These are phyloP conservation scores for Alternaria postmessia DNA, from an alignment of 2,329 filamentous ascomycete genomes.

Conservation along the genomic window DNA sequence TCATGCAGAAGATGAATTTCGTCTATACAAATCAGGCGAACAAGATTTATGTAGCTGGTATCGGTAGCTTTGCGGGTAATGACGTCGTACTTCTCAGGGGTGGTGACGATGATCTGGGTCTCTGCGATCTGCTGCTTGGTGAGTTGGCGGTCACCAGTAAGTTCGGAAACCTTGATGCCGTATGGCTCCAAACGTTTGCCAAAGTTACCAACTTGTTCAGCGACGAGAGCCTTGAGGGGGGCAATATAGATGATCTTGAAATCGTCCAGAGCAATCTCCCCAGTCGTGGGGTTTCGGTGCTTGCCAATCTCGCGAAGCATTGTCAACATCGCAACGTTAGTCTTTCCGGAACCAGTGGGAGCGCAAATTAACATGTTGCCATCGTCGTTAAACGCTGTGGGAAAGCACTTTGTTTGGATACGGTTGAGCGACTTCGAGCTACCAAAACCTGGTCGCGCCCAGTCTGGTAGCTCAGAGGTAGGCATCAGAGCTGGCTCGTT, in stretches of 20 bases:
- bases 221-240: conserved; percentile 91
- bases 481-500: conserved; percentile 79
- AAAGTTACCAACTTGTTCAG: conserved; percentile 98
- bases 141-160: conserved; percentile 96
- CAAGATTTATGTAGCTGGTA: conserved; percentile 95
- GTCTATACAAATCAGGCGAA: conserved; percentile 94
- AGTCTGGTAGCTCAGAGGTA: conserved; percentile 88
- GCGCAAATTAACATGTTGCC: conserved; percentile 98
- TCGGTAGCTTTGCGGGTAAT: conserved; percentile 98
- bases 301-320: conserved; percentile 98
- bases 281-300: conserved; percentile 84
- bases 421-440: conserved; percentile 88
- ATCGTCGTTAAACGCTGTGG: conserved; percentile 89
- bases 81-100: conserved; percentile 98
- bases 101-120: conserved; percentile 97
- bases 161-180: conserved; percentile 90
- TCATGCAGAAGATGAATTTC: conserved; percentile 98
- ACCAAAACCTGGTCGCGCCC: conserved; percentile 87
- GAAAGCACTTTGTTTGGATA: conserved; percentile 93
- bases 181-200: conserved; percentile 89
- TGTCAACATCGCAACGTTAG: conserved; percentile 96
- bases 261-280: conserved; percentile 92
- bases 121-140: conserved; percentile 99
- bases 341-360: conserved; percentile 96
- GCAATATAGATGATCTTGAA: conserved; percentile 99